Conservation (phyloP, 2,329 filamentous ascomycete species). For the Apiospora kogelbergensis region DNA sequence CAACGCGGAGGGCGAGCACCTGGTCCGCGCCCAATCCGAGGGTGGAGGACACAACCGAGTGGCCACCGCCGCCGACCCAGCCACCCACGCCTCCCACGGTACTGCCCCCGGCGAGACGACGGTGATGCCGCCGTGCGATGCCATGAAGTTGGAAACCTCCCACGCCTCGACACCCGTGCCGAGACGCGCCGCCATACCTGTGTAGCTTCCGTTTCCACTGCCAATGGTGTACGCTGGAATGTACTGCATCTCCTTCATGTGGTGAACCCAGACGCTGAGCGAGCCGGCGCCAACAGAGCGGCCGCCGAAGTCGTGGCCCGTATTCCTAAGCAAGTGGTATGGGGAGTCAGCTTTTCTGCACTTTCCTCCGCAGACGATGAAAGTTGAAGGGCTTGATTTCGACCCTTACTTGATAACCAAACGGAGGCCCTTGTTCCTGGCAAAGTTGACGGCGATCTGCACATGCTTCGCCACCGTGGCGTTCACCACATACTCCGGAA, state of each 20-base stretch:
- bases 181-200: conserved; percentile 31
- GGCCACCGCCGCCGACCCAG: conserved; percentile 61
- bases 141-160: conserved; percentile 31
- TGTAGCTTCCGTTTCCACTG: conserved; percentile 17
- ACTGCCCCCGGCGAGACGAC: conserved; percentile 44
- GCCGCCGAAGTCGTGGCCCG: conserved; percentile 47
- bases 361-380: too few relatives aligned
- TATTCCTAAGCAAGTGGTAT: conserved; percentile 27
- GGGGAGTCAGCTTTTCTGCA: too few relatives aligned
- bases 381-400: too few relatives aligned
- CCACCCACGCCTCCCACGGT: conserved; percentile 60
- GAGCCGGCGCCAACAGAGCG: conserved; percentile 47
- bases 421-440: conserved; percentile 37
- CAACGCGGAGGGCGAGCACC: conserved; percentile 56
- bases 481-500: conserved; percentile 39
- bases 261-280: conserved; percentile 50
- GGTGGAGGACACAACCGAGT: conserved; percentile 50
- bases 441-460: conserved; percentile 41
- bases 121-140: conserved; percentile 28
- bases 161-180: conserved; percentile 32
- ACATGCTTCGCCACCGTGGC: conserved; percentile 37
- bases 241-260: conserved; percentile 43
- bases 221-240: conserved; percentile 29
- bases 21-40: conserved; percentile 64
- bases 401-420: conserved; percentile 36